Conservation (phyloP, 2,329 filamentous ascomycete species). For the Akanthomyces lecanii region DNA sequence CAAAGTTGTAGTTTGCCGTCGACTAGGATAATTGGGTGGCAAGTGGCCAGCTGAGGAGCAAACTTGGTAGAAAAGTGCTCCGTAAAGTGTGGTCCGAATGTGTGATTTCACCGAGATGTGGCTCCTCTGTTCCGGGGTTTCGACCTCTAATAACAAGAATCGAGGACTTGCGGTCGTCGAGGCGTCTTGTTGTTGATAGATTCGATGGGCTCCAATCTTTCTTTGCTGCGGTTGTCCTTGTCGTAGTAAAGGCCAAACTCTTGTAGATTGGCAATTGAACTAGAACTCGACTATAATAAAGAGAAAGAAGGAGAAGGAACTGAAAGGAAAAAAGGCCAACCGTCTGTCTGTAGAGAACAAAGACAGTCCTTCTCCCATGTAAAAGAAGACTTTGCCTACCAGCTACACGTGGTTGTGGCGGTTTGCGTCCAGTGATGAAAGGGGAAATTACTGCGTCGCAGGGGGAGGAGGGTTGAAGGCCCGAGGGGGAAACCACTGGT, state of each 20-base stretch:
- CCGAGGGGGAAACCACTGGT: not conserved
- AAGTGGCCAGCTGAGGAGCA: not conserved
- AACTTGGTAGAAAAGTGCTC: no score
- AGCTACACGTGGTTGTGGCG: not conserved
- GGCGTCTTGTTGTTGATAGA: not conserved
- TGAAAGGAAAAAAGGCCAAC: not conserved
- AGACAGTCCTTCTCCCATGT: not conserved
- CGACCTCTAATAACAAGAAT: not conserved
- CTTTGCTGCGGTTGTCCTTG: not conserved
- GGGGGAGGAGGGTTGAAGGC: not conserved
- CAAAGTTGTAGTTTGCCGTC: not conserved
- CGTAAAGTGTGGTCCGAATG: not conserved
- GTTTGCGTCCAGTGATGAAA: not conserved
- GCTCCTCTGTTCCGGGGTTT: not conserved
- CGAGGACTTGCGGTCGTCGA: not conserved
- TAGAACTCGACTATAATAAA: not conserved
- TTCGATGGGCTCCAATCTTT: not conserved
- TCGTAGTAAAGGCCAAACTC: no score
- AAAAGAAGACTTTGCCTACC: not conserved
- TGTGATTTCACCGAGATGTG: not conserved
- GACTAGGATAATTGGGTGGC: not conserved
- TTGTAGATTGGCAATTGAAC: not conserved
- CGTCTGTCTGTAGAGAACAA: not conserved
- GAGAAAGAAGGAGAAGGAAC: not conserved
- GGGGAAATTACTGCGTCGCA: slow-evolving; percentile 12